Conservation (phyloP, 257 asterid species). For the Solanum neorickii region DNA sequence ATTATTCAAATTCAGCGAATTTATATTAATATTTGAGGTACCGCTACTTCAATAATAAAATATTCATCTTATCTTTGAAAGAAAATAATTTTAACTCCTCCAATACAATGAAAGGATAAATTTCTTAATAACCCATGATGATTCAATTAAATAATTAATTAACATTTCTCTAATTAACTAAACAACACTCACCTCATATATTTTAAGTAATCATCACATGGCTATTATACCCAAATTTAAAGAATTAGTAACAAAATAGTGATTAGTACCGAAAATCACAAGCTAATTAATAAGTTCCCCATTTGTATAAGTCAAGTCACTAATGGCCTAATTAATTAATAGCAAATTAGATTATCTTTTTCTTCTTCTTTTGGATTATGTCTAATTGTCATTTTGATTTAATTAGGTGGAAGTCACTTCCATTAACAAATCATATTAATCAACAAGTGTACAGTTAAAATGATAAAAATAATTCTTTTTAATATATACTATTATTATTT, state of each 20-base stretch:
- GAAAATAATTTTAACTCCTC: not conserved
- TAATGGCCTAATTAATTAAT: not conserved
- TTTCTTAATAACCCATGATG: not conserved
- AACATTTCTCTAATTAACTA: too few species aligned
- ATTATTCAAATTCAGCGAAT: not conserved
- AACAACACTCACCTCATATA: not conserved
- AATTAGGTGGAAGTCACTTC: not conserved
- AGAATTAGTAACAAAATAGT: not conserved
- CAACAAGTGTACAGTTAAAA: not conserved
- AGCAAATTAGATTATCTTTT: not conserved
- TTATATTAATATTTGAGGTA: not conserved
- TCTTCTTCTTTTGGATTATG: not conserved
- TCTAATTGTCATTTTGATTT: not conserved
- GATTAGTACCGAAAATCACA: not conserved
- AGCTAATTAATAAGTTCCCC: not conserved
- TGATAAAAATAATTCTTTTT: not conserved
- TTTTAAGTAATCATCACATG: not conserved
- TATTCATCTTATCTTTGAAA: not conserved
- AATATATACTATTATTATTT: not conserved
- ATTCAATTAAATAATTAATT: too few species aligned
- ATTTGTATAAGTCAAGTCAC: not conserved
- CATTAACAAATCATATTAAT: not conserved
- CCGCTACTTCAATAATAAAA: not conserved
- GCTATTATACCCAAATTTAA: not conserved
- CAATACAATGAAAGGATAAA: not conserved